Conservation (phyloP, 2,329 filamentous ascomycete species). For the Cercospora brassicicola region DNA sequence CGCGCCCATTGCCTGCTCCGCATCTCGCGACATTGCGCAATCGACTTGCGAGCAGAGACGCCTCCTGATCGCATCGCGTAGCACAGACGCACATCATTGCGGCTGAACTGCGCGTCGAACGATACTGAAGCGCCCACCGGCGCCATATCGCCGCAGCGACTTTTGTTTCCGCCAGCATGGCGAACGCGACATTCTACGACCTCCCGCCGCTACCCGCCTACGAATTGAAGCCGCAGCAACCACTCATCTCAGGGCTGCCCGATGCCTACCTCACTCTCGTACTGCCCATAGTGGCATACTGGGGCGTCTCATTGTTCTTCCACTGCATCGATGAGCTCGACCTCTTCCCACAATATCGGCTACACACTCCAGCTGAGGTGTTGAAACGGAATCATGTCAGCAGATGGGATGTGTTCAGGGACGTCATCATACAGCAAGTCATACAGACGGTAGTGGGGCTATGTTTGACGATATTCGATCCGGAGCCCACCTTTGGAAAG, state of each 20-base stretch:
- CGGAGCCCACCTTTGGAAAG: constrained; percentile 70
- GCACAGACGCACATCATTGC: neutral
- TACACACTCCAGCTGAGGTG: constrained; percentile 93
- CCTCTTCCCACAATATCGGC: constrained; percentile 82
- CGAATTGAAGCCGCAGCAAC: constrained; percentile 66
- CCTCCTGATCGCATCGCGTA: constrained; percentile 13
- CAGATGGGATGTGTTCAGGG: constrained; percentile 80
- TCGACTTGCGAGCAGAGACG: neutral
- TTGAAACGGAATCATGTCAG: constrained; percentile 82
- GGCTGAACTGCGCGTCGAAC: constrained; percentile 5
- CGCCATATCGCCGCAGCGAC: constrained; percentile 12
- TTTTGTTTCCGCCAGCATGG: constrained; percentile 28
- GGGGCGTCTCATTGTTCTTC: constrained; percentile 80
- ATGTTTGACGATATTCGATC: constrained; percentile 69
- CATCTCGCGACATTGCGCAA: neutral
- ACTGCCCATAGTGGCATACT: constrained; percentile 81
- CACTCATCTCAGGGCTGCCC: constrained; percentile 73
- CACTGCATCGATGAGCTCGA: constrained; percentile 84
- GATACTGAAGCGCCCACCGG: constrained; percentile 14
- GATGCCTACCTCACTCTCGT: constrained; percentile 78
- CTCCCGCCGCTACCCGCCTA: constrained; percentile 87
- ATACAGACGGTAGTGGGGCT: constrained; percentile 77
- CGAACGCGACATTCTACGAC: constrained; percentile 54
- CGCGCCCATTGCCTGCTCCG: neutral
- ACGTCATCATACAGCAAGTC: constrained; percentile 87